phyloP scores from a whole-genome alignment of 23 red algal genomes.

The Gracilaria gracilis region DNA sequence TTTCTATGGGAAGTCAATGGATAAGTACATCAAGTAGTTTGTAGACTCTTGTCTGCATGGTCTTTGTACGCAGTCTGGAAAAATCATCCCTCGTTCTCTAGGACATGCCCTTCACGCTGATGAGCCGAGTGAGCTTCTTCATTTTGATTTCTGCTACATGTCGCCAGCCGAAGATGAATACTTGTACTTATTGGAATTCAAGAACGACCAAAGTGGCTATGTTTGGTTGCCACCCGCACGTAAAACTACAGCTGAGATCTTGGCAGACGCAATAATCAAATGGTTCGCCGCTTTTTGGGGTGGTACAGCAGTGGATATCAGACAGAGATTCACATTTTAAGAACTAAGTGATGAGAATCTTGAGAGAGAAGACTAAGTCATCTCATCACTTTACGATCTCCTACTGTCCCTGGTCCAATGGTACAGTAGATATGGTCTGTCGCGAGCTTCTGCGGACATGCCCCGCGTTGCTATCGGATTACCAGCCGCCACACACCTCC shows the following conservation, averaged over 20 bases:
- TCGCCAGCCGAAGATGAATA: background rate
- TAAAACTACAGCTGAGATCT: background rate
- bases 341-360: background rate
- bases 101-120: background rate
- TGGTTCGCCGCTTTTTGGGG: constrained; percentile 21
- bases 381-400: background rate
- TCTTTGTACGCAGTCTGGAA: too few relatives aligned
- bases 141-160: background rate
- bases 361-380: background rate
- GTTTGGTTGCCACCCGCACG: constrained; percentile 14
- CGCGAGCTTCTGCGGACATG: too few relatives aligned
- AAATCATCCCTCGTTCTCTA: too few relatives aligned
- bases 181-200: constrained; percentile 25
- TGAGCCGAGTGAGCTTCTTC: too few relatives aligned
- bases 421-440: too few relatives aligned
- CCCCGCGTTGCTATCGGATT: constrained; percentile 20
- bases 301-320: constrained; percentile 26
- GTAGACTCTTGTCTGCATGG: too few relatives aligned
- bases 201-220: constrained; percentile 37
- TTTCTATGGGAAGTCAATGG: too few relatives aligned
- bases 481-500: constrained; percentile 8
- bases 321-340: constrained; percentile 40
- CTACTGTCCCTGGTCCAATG: background rate
- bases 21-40: too few relatives aligned
- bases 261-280: background rate